Conservation (phyloP, 176 grass and related monocot species). For the Zoysia pacifica region DNA sequence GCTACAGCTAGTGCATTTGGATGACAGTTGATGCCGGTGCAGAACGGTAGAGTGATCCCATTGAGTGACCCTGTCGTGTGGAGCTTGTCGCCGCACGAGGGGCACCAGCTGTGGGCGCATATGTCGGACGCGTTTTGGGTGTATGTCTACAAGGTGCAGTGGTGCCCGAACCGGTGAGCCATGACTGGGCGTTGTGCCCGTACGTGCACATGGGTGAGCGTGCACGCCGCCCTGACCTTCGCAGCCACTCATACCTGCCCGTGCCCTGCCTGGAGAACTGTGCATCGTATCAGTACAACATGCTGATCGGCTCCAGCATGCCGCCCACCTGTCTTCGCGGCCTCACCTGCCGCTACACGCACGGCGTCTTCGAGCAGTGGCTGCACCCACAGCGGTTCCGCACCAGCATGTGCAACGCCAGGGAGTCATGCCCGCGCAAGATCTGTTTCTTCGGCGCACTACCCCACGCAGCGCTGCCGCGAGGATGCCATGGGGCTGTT, state of each 20-base stretch:
- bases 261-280: conserved; percentile 47
- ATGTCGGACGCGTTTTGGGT: conserved; percentile 66
- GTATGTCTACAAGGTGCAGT: conserved; percentile 59
- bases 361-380: conserved; percentile 56
- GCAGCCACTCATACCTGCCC: conserved; percentile 41
- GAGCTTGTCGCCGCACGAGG: conserved; percentile 26
- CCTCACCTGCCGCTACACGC: conserved; percentile 38
- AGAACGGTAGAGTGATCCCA: no score
- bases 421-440: conserved; percentile 1
- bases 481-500: neutral
- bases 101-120: conserved; percentile 9
- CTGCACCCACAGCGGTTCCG: conserved; percentile 55
- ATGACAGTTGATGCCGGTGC: no score
- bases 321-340: conserved; percentile 30
- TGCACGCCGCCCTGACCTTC: conserved; percentile 52
- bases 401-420: conserved; percentile 48
- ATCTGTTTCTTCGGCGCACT: conserved; percentile 68
- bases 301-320: neutral
- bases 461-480: conserved; percentile 7
- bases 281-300: neutral
- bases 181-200: conserved; percentile 64
- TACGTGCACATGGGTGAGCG: conserved; percentile 62
- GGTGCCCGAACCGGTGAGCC: conserved; percentile 38
- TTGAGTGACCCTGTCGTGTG: neutral
- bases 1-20: neutral